Evolutionary conservation across 768 basidiomycete genomes (phyloP).

Genomic region (Neoboletus subvelutipes): DNA sequence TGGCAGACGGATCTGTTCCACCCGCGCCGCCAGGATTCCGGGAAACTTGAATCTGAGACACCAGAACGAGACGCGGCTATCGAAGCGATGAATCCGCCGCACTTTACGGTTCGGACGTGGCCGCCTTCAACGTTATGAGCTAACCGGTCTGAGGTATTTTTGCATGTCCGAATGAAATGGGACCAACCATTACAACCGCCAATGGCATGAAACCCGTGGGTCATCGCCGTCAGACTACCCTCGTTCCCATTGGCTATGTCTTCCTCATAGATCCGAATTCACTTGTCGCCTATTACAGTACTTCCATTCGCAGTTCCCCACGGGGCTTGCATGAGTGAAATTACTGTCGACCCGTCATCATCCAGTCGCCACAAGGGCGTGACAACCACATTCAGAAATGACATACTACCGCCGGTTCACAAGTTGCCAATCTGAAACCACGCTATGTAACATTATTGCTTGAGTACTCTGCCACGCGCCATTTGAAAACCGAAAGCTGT

Average conservation of each 20-base stretch:
- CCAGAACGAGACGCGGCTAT: neutral
- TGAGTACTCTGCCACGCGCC: too few species aligned
- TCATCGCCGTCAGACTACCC: neutral
- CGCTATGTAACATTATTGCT: too few species aligned
- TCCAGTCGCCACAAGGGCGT: too few species aligned
- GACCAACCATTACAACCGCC: too few species aligned
- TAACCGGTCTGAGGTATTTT: neutral
- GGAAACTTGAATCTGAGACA: neutral
- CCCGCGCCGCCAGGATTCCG: neutral
- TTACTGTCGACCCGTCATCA: neutral
- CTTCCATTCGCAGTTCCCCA: neutral
- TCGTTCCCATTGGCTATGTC: neutral
- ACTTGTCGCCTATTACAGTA: neutral
- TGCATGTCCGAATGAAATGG: too few species aligned
- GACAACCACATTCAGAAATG: neutral
- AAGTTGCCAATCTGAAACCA: neutral
- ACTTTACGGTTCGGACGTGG: neutral
- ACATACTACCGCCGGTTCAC: neutral
- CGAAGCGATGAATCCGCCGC: neutral
- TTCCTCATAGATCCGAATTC: neutral
- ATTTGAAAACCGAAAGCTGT: too few species aligned
- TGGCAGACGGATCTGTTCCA: constrained; percentile 10
- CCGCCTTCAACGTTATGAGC: neutral
- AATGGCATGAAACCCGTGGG: neutral
- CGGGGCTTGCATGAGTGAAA: neutral